Evolutionary conservation across 177 flowering plant species (phyloP), one percentile per base, ranked within the genome.

Genomic region (Vitis hybrid): DNA sequence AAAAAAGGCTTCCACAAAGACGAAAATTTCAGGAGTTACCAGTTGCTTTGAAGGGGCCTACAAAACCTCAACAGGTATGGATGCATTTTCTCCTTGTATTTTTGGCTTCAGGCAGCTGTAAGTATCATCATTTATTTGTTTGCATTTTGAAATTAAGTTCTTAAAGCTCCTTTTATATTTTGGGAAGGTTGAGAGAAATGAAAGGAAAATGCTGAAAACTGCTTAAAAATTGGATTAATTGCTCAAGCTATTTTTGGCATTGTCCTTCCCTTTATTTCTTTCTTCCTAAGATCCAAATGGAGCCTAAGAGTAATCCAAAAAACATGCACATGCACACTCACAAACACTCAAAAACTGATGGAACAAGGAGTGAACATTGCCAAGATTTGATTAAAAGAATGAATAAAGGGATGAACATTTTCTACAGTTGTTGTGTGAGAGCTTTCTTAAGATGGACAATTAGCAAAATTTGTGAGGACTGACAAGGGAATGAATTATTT

Each of bases 1-100:
- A 86, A 65, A 92, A 82, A 69, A 75, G 76, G 13, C 80, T 74
- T 63, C 79, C 82, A 40, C 97, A 81, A 65, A 96, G 72, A 74
- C 83, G 99, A 58, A 96, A 96, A 82, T 96, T 96, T 79, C 97
- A 93, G 78, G 99, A 96, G 74, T 75, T 81, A 69, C 97, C 98
- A 60, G 80, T 71, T 78, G 75, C 76, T 76, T 71, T 80, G 52
- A 84, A 79, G 66, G 80, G 62, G 69, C 70, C 84, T 55, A 70
- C 84, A 64, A 78, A 71, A 63, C 64, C 62, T 24, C 64, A 74
- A 54, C 92, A 96, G 98, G 99, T 93, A 91, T 56, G 32, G 17
- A 24, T 60, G 60, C 52, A 55, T 18, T 18, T 62, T 27, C 49
- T 21, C 30, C 7, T 52, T 1, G 2, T 52, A n/a, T 21, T 30